Conservation (phyloP, 495 filamentous ascomycete species). For the Collariella sp. region DNA sequence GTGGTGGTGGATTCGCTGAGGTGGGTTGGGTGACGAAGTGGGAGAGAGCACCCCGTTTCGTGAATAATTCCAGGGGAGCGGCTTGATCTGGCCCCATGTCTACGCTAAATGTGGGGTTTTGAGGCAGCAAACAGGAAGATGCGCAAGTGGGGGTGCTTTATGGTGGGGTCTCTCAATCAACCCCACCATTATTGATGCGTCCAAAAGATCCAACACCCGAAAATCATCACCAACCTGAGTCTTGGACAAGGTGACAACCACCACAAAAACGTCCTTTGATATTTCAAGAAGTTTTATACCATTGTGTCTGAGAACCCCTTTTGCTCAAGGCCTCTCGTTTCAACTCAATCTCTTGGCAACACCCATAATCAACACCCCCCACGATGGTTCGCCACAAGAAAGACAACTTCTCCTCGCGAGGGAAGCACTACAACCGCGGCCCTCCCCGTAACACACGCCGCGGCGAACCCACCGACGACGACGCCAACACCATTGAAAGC, state of each 20-base stretch:
- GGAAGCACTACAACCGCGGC: slow-evolving; percentile 48
- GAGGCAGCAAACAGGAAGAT: slow-evolving; percentile 12
- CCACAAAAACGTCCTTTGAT: too few relatives aligned
- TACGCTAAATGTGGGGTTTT: background rate
- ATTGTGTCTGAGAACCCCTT: too few relatives aligned
- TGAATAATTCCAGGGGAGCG: slow-evolving; percentile 11
- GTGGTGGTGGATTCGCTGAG: background rate
- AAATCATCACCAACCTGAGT: too few relatives aligned
- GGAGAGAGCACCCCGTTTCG: slow-evolving; percentile 6
- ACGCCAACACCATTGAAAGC: slow-evolving; percentile 22
- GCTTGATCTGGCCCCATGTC: background rate
- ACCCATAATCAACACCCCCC: background rate
- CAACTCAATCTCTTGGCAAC: background rate
- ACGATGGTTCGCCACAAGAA: slow-evolving; percentile 91
- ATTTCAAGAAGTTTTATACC: background rate
- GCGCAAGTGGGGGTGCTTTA: slow-evolving; percentile 10
- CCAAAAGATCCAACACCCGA: background rate
- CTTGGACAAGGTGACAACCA: too few relatives aligned
- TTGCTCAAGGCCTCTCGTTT: background rate
- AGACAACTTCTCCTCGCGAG: slow-evolving; percentile 62
- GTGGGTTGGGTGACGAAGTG: background rate
- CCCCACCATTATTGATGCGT: slow-evolving; percentile 2
- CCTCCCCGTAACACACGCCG: slow-evolving; percentile 29
- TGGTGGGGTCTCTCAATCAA: background rate
- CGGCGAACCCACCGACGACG: slow-evolving; percentile 17